phyloP scores from a whole-genome alignment of 495 filamentous ascomycete species.

The Aspergillus homomorphus region DNA sequence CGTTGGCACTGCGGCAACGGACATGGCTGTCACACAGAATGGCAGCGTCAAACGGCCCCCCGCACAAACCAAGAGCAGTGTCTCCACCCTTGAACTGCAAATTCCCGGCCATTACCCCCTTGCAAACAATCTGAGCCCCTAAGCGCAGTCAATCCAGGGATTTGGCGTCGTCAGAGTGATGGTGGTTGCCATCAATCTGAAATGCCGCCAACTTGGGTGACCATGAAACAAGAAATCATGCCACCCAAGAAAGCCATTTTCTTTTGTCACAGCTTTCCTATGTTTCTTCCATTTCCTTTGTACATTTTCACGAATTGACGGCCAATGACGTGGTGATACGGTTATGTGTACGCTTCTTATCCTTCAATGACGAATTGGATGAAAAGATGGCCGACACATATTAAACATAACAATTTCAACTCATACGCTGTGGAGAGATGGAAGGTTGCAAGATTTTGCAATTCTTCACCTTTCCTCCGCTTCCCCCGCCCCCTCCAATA shows the following conservation, averaged over 20 bases:
- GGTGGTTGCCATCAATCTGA: neutral
- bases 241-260: neutral
- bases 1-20: neutral
- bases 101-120: slow-evolving; percentile 42
- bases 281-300: neutral
- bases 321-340: neutral
- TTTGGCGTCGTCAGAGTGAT: neutral
- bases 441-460: neutral
- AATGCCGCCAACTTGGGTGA: neutral
- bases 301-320: neutral
- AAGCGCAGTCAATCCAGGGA: neutral
- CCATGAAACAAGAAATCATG: neutral
- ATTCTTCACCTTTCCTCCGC: neutral
- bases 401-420: neutral
- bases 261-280: neutral
- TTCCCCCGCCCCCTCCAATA: neutral
- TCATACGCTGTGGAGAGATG: neutral
- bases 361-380: neutral
- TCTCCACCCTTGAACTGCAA: slow-evolving; percentile 32
- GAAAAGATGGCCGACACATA: neutral
- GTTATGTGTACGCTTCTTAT: neutral
- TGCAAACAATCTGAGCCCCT: slow-evolving; percentile 30
- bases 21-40: slow-evolving; percentile 1
- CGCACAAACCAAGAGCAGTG: slow-evolving; percentile 27
- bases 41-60: slow-evolving; percentile 13